Percentiles rank a stretch among this genome's conserved stretches.
phyloP scores from a whole-genome alignment of 176 grass and related monocot species.

The Alloteropsis semialata region DNA sequence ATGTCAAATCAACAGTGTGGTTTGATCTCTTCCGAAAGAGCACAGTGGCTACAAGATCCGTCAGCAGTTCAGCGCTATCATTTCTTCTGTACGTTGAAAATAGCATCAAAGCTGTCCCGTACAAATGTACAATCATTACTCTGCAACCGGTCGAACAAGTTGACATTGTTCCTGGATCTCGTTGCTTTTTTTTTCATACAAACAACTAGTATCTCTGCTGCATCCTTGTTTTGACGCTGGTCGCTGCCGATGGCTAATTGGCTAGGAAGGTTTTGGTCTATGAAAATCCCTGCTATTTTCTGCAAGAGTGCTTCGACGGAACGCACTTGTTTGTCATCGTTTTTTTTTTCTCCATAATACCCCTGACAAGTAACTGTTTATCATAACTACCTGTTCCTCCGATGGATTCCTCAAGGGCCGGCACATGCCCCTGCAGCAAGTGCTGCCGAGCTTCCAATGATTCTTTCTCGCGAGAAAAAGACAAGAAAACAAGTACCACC shows the following conservation, averaged over 20 bases:
- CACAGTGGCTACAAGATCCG: not conserved
- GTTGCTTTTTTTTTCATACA: not conserved
- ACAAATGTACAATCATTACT: not conserved
- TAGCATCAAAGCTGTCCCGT: not conserved
- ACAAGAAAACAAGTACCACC: not conserved
- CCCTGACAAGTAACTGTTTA: not conserved
- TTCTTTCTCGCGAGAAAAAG: not conserved
- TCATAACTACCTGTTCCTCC: not conserved
- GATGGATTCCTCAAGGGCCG: not conserved
- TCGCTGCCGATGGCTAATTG: not conserved
- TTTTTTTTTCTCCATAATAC: no score
- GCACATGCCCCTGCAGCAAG: not conserved
- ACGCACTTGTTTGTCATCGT: not conserved
- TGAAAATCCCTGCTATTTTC: not conserved
- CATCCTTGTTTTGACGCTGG: not conserved
- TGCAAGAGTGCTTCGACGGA: not conserved
- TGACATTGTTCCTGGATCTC: no score
- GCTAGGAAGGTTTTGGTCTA: not conserved
- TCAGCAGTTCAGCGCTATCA: not conserved
- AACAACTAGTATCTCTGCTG: not conserved
- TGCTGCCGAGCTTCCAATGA: not conserved
- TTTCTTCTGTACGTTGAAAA: not conserved
- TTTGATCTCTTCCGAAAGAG: not conserved
- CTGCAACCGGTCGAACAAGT: not conserved
- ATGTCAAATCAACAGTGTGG: not conserved